Base-by-base conservation (phyloP, 2,329 filamentous ascomycete genomes). In the Colletotrichum australisinense region DNA sequence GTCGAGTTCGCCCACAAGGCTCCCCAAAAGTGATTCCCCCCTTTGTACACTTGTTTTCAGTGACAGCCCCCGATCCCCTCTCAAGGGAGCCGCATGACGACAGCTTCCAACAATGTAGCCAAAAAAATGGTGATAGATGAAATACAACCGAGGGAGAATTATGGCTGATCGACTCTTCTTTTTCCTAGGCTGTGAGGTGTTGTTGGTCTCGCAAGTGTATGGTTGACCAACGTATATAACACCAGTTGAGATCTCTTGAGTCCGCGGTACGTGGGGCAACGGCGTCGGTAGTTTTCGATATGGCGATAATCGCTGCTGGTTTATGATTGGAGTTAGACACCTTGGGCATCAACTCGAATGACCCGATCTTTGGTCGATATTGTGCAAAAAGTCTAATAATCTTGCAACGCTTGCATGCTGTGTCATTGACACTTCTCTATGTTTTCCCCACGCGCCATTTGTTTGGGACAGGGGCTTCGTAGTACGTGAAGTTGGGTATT, bases 1-100 rank as follows among this genome's bases (percentile, higher is more conserved):
- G 88, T 98, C 82, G 91, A 92, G 82, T 99, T 98, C 83, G 93
- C 93, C 85, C 89, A 94, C 88, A 95, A 93, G 89, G 91, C 94
- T 83, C 93, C 95, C 82, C 91, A 95, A 91, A 95, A 95, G 94
- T 95, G 91, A 94, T 88, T 84, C 80, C 80, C 80, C 82, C 80
- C 77, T 70, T 76, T 63, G 69, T 70, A 69, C 60, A 62, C 62
- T 70, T 73, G 52, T 67, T 66, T 59, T 55, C 57, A 59, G 59
- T n/a, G 63, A 65, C 60, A 65, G 65, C 55, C 60, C 62, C 59
- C 55, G 5, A 24, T 38, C 42, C 60, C 49, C 35, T 64, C 28
- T 55, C 12, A 12, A 70, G 63, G 57, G 69, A 75, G 66, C 64
- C 38, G 60, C 24, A 46, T 63, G 60, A 72, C 66, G 74, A 64